Evolutionary conservation across 2,329 filamentous ascomycete genomes (phyloP).

Genomic region (Apiospora sp.): DNA sequence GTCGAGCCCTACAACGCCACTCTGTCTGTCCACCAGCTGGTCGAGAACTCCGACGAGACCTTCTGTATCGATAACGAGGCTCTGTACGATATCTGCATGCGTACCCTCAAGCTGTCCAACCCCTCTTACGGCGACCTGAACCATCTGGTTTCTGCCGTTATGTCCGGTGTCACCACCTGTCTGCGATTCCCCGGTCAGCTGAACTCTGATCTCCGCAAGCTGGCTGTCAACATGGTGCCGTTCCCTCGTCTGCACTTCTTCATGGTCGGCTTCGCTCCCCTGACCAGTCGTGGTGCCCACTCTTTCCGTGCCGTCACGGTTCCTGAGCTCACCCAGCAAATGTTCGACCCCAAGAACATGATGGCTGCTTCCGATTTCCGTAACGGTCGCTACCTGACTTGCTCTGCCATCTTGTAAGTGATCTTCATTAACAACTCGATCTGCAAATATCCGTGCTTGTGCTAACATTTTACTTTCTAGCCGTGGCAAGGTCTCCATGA

Average conservation of each 20-base stretch:
- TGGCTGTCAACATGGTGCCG: slow-evolving; percentile 99
- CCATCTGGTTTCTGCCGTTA: slow-evolving; percentile 99
- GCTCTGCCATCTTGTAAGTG: slow-evolving; percentile 86
- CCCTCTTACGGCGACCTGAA: slow-evolving; percentile 99
- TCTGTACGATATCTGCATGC: slow-evolving; percentile 99
- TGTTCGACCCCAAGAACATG: slow-evolving; percentile 99
- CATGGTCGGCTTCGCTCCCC: slow-evolving; percentile 99
- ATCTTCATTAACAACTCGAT: slow-evolving; percentile 19
- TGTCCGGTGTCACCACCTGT: slow-evolving; percentile 99
- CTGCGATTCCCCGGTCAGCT: slow-evolving; percentile 99
- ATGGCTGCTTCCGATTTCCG: slow-evolving; percentile 99
- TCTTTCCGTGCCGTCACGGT: slow-evolving; percentile 98
- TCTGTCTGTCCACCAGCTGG: slow-evolving; percentile 97
- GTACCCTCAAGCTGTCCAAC: slow-evolving; percentile 97
- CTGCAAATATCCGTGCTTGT: slow-evolving; percentile 38
- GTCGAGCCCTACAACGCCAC: slow-evolving; percentile 99
- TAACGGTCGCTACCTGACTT: slow-evolving; percentile 99
- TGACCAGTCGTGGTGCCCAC: slow-evolving; percentile 91
- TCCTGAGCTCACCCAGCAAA: slow-evolving; percentile 98
- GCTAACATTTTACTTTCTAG: slow-evolving; percentile 47
- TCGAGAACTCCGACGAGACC: slow-evolving; percentile 99
- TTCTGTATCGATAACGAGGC: slow-evolving; percentile 99
- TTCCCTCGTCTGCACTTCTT: slow-evolving; percentile 99
- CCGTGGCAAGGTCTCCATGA: slow-evolving; percentile 99
- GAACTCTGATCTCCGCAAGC: slow-evolving; percentile 99